A percentile compares a stretch with the other conserved stretches of the same genome.
phyloP scores from a whole-genome alignment of 2,329 filamentous ascomycete species.

The Aspergillus sp. region DNA sequence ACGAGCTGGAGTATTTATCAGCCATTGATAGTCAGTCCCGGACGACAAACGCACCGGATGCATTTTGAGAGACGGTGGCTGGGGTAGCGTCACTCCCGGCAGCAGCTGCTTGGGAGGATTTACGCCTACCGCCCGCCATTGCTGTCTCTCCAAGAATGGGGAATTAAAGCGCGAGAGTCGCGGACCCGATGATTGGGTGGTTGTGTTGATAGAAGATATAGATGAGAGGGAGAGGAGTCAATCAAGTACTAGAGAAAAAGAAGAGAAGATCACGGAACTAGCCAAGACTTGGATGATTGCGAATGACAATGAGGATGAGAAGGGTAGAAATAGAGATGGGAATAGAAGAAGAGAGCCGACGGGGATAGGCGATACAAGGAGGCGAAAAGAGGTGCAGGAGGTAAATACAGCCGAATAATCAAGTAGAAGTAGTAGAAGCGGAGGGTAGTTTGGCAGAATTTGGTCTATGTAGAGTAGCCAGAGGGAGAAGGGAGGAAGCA shows the following conservation, averaged over 20 bases:
- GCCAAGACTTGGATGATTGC: neutral
- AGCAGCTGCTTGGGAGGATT: conserved; percentile 15
- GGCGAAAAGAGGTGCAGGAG: conserved; percentile 1
- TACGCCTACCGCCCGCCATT: conserved; percentile 31
- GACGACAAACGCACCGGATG: conserved; percentile 16
- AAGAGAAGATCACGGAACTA: neutral
- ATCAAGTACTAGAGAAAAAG: neutral
- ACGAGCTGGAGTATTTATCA: neutral
- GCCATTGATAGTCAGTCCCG: too few relatives aligned
- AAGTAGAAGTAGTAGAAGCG: conserved; percentile 2
- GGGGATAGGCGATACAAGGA: neutral
- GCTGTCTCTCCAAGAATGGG: conserved; percentile 12
- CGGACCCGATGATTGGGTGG: conserved; percentile 4
- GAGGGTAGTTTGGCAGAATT: conserved; percentile 1
- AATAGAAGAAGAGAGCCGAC: conserved; percentile 2
- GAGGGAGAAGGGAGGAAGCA: neutral
- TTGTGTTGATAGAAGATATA: neutral
- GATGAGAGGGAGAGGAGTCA: neutral
- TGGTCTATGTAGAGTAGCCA: neutral
- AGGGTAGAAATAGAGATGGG: neutral
- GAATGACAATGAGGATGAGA: conserved; percentile 1
- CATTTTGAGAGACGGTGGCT: conserved; percentile 12
- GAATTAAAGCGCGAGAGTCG: too few relatives aligned
- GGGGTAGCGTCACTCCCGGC: conserved; percentile 11
- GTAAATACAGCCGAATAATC: conserved; percentile 2